Base-by-base conservation (phyloP, 257 asterid genomes). In the Mentha longifolia region DNA sequence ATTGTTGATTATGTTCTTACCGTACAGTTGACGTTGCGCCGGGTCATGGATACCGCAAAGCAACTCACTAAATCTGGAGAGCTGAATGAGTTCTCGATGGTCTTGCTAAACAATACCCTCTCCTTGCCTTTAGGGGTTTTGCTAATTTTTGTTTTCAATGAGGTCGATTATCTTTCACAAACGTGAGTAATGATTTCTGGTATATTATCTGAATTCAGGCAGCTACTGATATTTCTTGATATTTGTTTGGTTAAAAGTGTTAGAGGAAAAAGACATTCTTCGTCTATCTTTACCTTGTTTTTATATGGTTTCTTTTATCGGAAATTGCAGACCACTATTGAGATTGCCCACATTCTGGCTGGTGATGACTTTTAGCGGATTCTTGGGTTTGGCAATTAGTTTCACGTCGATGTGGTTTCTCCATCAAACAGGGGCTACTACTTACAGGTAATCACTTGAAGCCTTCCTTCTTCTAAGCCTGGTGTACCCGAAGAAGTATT, bases 401-500 rank as follows among this genome's bases (percentile, higher is more conserved):
- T 89, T 89, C 78, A 88, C 98, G 9, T 92, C 97, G 3, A 88
- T 92, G 98, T 92, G 98, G 98, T 92, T 92, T 85, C 96, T 92
- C 74, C 95, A 89, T 85, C 98, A 92, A 83, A 92, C 98, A 0
- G 88, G 94, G 55, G 96, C 97, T 65, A 92, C 98, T 50, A 92
- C 98, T 1, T 92, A 92, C 77, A 89, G 96, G 98, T 92, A 46
- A 66, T 56, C 17, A 65, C 55, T 41, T 33, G 6, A 1, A 54
- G 31, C 64, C 28, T 49, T 47, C 61, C 65, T 1, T 13, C 31
- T 52, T 73, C 39, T 56, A 55, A 9, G 35, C 70, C 61, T 47
- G 9, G 56, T 56, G 39, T 56, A 56, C 39, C 37, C 28, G 62
- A 28, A 13, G 17, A 56, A 28, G 8, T 56, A 56, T 37, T 25